Evolutionary conservation across 2,329 filamentous ascomycete species (phyloP).

Genomic region (Chalaropsis thielavioides): DNA sequence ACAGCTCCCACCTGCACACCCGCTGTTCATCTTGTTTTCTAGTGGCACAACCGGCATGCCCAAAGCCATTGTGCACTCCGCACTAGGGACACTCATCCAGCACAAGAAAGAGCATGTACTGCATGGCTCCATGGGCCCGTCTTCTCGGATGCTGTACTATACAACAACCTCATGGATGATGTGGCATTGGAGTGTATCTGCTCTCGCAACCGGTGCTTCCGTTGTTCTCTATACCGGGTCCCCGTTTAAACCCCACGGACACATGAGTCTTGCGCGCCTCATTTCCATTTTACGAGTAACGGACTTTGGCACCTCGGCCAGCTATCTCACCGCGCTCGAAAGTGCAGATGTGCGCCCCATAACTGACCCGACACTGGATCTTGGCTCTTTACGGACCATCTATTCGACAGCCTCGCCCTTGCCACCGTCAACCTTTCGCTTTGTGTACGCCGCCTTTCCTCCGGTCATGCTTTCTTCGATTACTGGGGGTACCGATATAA

Average conservation of each 20-base stretch:
- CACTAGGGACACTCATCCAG: conserved; percentile 78
- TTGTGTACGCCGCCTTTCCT: conserved; percentile 76
- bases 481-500: conserved; percentile 91
- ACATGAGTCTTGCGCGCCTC: conserved; percentile 68
- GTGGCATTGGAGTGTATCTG: conserved; percentile 95
- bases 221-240: conserved; percentile 85
- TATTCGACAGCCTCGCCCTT: conserved; percentile 90
- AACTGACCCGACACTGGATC: conserved; percentile 38
- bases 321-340: conserved; percentile 83
- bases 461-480: conserved; percentile 77
- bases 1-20: conserved; percentile 70
- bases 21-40: conserved; percentile 86
- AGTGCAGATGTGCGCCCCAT: conserved; percentile 46
- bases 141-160: conserved; percentile 76
- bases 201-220: conserved; percentile 67
- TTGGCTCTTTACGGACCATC: conserved; percentile 60
- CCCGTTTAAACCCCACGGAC: conserved; percentile 65
- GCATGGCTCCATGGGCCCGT: conserved; percentile 63
- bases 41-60: conserved; percentile 77
- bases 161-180: conserved; percentile 98
- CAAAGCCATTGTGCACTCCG: conserved; percentile 89
- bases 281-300: conserved; percentile 71
- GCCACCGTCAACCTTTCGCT: conserved; percentile 82
- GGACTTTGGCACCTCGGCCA: conserved; percentile 88
- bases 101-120: conserved; percentile 94